Evolutionary conservation across 2,329 filamentous ascomycete species (phyloP).

Genomic region (Curvularia sp.): DNA sequence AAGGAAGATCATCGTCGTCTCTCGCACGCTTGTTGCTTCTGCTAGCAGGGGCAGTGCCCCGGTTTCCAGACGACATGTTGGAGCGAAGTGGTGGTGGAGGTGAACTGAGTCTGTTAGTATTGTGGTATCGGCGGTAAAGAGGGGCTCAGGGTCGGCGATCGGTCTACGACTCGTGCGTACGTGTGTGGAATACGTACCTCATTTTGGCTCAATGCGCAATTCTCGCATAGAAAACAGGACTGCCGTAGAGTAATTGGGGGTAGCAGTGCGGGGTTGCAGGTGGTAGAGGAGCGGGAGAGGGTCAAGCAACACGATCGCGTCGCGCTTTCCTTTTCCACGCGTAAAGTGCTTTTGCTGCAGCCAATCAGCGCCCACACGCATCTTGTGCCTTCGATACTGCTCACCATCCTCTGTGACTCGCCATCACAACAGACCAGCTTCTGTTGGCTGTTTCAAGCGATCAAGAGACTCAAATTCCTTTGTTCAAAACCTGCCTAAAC

Average conservation of each 20-base stretch:
- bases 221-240: constrained; percentile 3
- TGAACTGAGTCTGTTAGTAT: constrained; percentile 61
- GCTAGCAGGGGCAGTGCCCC: constrained; percentile 64
- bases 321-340: constrained; percentile 27
- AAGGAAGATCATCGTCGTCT: constrained; percentile 67
- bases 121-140: constrained; percentile 24
- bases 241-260: neutral
- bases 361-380: constrained; percentile 25
- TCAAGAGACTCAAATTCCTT: no score
- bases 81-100: constrained; percentile 70
- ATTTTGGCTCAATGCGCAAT: constrained; percentile 23
- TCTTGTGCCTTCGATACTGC: constrained; percentile 12
- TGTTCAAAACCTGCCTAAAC: neutral
- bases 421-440: neutral
- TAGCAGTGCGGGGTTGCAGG: constrained; percentile 14
- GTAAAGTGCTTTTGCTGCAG: constrained; percentile 28
- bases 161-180: constrained; percentile 7
- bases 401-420: neutral
- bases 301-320: constrained; percentile 23
- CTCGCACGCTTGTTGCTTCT: constrained; percentile 70
- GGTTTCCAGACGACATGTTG: constrained; percentile 83
- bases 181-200: constrained; percentile 25
- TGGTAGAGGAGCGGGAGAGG: constrained; percentile 12
- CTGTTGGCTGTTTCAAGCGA: neutral
- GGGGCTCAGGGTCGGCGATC: constrained; percentile 25